Base-by-base conservation (phyloP, 2,329 filamentous ascomycete genomes). In the Gyromitra esculenta region DNA sequence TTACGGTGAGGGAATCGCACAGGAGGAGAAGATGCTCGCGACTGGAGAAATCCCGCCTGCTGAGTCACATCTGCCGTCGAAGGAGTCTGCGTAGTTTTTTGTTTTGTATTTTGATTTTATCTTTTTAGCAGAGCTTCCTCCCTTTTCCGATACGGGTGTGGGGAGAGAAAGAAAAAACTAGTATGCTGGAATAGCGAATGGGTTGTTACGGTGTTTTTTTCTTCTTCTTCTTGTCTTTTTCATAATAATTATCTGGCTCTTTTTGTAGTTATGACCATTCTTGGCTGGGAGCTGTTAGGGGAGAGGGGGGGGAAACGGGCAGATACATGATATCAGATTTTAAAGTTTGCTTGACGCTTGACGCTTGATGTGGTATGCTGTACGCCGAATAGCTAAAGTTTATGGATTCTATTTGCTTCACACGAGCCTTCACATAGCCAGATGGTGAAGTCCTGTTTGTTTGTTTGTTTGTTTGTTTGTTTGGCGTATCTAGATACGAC, bases 1-100 rank as follows among this genome's bases (percentile, higher is more conserved):
- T 45, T 79, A 80, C 41, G 78, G 74, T 21, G 79, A 80, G 41
- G 77, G 77, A 5, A 62, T 77, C 31, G 78, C 57, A 11, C 13
- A 15, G 2, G 74, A 75, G 45, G 69, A 77, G 50, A 74, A 77
- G 48, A 37, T 11, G 8, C 37, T 74, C 18, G 52, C 69, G 25
- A 8, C 21, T 5, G 6, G 11, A 2, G 6, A 41, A 50, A 15
- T 21, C 0, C n/a, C 25, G 4, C 39, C 9, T 11, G n/a, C 15
- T 21, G 57, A 3, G 7, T 37, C 25, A 31, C 25, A 4, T 31
- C 25, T 31, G 25, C 25, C 6, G n/a, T 13, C 25, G 41, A 48
- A 39, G 11, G 56, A 64, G 25, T 1, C 1, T 3, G 1, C 43
- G 63, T 41, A 48, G 9, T 65, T 41, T 7, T 31, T 39, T 39